Evolutionary conservation across 257 asterid genomes (phyloP).

Genomic region (Ballota nigra): DNA sequence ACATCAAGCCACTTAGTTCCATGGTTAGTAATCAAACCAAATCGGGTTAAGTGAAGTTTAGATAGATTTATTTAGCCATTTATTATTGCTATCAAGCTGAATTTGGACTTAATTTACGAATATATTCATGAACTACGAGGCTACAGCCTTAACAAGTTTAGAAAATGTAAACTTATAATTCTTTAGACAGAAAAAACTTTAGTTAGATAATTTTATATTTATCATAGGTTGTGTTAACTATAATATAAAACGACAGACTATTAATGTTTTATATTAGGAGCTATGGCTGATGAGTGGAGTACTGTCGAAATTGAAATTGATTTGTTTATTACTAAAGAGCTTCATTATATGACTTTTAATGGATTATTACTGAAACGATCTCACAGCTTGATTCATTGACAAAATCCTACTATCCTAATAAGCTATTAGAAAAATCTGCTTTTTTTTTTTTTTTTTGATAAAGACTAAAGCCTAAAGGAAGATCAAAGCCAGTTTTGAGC

Average conservation of each 20-base stretch:
- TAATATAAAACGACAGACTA: no score
- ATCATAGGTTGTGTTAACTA: background rate
- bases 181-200: background rate
- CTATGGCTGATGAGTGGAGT: background rate
- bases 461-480: background rate
- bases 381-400: background rate
- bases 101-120: background rate
- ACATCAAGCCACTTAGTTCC: background rate
- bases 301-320: background rate
- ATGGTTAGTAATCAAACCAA: background rate
- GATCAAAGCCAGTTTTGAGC: background rate
- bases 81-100: background rate
- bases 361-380: background rate
- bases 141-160: background rate
- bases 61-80: background rate
- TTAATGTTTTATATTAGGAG: no score
- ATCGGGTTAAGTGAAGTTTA: background rate
- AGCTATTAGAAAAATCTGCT: background rate
- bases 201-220: background rate
- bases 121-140: background rate
- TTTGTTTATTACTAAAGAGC: background rate
- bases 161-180: background rate
- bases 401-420: background rate
- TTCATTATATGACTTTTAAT: background rate
- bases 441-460: background rate